Conservation (phyloP, 2,329 filamentous ascomycete genomes). For the Tolypocladium ovalisporum region DNA sequence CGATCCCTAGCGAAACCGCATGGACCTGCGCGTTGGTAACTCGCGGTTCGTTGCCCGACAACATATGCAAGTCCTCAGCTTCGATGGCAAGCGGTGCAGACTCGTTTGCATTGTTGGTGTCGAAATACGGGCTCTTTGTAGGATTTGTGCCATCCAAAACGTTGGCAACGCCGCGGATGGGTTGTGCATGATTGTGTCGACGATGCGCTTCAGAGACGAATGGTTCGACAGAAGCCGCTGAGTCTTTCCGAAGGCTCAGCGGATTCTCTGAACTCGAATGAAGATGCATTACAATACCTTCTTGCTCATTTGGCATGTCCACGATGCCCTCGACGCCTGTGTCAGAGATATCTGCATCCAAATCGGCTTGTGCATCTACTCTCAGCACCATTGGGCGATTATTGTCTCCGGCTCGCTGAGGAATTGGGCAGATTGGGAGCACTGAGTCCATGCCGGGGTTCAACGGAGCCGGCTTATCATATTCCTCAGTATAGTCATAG, state of each 20-base stretch:
- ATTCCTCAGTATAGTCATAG: conserved; percentile 43
- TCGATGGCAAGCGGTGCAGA: not conserved
- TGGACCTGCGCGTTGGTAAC: not conserved
- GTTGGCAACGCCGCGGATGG: not conserved
- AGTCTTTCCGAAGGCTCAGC: not conserved
- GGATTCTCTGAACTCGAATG: not conserved
- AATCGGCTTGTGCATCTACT: conserved; percentile 8
- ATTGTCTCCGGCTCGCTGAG: conserved; percentile 12
- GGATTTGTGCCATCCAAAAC: not conserved
- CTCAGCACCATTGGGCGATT: conserved; percentile 15
- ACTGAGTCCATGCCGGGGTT: conserved; percentile 6
- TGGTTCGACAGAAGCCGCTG: not conserved
- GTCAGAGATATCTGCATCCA: not conserved
- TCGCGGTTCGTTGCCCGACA: not conserved
- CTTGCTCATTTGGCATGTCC: not conserved
- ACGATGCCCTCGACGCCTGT: not conserved
- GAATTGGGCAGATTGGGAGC: conserved; percentile 20
- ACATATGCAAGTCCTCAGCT: not conserved
- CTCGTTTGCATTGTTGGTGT: not conserved
- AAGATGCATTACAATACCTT: not conserved
- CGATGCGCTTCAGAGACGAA: not conserved
- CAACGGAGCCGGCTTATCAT: conserved; percentile 22
- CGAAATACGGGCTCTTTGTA: not conserved
- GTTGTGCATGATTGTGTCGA: not conserved
- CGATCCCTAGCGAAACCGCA: not conserved